Percentiles rank a stretch among this genome's conserved stretches.
Conservation (phyloP, 169 alveolate species). For the Pseudocohnilembus persalinus region DNA sequence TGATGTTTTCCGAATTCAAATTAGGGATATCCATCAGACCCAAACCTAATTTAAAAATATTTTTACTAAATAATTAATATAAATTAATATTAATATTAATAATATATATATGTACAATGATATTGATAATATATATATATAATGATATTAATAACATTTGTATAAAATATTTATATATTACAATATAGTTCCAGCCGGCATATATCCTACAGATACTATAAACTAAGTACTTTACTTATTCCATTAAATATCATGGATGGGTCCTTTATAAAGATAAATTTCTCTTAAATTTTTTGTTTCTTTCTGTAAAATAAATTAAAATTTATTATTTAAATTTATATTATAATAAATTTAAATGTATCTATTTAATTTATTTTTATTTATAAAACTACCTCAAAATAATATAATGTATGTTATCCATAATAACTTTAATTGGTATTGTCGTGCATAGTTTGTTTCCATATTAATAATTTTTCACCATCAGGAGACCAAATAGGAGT, state of each 20-base stretch:
- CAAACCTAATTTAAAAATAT: neutral
- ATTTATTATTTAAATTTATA: neutral
- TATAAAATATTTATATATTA: neutral
- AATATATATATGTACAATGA: neutral
- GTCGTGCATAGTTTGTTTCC: constrained; percentile 14
- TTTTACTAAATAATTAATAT: no score
- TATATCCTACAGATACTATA: constrained; percentile 13
- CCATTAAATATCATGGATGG: constrained; percentile 21
- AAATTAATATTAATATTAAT: no score
- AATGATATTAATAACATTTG: neutral
- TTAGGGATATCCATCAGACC: neutral
- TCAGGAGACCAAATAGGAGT: constrained; percentile 18
- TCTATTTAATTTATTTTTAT: no score
- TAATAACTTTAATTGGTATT: constrained; percentile 17
- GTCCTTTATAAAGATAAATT: constrained; percentile 11
- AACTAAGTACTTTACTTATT: neutral
- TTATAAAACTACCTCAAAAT: neutral
- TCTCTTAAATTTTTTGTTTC: neutral
- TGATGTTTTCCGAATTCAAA: constrained; percentile 32
- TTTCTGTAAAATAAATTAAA: neutral
- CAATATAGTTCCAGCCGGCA: constrained; percentile 21
- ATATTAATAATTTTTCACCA: constrained; percentile 7
- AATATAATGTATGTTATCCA: constrained; percentile 7
- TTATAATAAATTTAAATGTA: no score
- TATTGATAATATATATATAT: no score